phyloP scores from a whole-genome alignment of 441 rosid genomes.

The Flueggea neowawraea region DNA sequence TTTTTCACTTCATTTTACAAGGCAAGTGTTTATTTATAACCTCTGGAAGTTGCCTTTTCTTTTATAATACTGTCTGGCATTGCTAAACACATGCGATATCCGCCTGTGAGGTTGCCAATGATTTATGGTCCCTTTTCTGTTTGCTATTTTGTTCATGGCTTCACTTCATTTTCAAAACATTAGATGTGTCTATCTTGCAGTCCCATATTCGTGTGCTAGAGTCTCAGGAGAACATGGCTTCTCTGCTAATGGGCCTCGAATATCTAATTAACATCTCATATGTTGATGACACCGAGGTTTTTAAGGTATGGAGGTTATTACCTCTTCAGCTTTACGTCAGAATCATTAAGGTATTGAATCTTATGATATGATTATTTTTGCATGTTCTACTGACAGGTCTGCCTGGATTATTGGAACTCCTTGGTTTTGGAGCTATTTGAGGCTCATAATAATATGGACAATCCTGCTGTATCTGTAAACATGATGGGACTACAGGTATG shows the following conservation, averaged over 20 bases:
- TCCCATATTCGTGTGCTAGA: conserved; percentile 89
- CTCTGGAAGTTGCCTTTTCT: neutral
- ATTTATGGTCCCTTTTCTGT: no score
- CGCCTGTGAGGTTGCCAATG: no score
- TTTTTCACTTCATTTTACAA: conserved; percentile 96
- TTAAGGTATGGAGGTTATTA: conserved; percentile 55
- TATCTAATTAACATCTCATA: conserved; percentile 90
- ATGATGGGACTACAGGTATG: conserved; percentile 93
- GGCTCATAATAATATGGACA: conserved; percentile 80
- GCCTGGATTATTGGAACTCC: conserved; percentile 99
- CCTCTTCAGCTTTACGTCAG: neutral
- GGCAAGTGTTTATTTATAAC: conserved; percentile 38
- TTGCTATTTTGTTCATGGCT: no score
- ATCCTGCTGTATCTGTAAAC: conserved; percentile 72
- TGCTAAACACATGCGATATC: no score
- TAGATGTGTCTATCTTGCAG: conserved; percentile 35
- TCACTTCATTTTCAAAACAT: no score
- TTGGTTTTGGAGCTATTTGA: conserved; percentile 93
- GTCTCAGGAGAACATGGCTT: conserved; percentile 66
- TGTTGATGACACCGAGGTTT: conserved; percentile 99
- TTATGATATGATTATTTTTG: neutral
- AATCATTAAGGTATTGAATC: no score
- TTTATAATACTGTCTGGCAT: no score
- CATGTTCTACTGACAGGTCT: conserved; percentile 62
- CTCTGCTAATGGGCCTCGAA: conserved; percentile 81